Conservation (phyloP, 2,329 filamentous ascomycete genomes). For the Tympanopsis confertula region DNA sequence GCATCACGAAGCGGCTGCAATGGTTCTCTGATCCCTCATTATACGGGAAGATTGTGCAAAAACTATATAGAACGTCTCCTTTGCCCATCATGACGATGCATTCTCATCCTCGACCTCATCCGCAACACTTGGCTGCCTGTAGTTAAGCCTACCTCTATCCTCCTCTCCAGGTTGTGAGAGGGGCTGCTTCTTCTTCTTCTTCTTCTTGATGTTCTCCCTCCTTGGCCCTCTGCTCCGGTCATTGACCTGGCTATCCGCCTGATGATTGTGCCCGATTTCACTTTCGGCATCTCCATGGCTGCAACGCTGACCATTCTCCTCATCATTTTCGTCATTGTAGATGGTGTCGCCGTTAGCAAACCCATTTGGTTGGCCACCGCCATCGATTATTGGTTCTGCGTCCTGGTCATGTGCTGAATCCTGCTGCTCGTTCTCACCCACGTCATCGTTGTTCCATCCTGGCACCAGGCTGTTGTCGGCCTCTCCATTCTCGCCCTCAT, state of each 20-base stretch:
- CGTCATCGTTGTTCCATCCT: conserved; percentile 19
- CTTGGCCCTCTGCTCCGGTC: background rate
- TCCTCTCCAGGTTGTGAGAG: too few species aligned
- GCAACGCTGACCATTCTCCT: background rate
- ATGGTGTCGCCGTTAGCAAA: conserved; percentile 5
- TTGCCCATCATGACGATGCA: too few species aligned
- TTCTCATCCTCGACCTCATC: too few species aligned
- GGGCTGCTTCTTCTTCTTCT: conserved; percentile 9
- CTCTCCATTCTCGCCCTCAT: conserved; percentile 25
- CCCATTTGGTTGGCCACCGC: background rate
- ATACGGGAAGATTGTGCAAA: too few species aligned
- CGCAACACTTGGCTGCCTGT: too few species aligned
- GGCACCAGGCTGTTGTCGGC: conserved; percentile 28
- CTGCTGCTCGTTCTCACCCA: background rate
- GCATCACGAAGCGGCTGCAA: too few species aligned
- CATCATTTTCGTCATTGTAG: conserved; percentile 1
- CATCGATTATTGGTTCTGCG: background rate
- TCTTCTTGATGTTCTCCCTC: conserved; percentile 7
- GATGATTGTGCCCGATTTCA: background rate
- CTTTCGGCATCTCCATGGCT: background rate
- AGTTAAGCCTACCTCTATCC: too few species aligned
- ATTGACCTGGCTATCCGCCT: background rate
- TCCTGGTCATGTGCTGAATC: background rate
- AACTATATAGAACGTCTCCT: too few species aligned
- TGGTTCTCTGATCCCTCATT: too few species aligned